These are phyloP conservation scores for Cupressus sempervirens DNA, from an alignment of 75 land plant genomes.

Conservation along the genomic window DNA sequence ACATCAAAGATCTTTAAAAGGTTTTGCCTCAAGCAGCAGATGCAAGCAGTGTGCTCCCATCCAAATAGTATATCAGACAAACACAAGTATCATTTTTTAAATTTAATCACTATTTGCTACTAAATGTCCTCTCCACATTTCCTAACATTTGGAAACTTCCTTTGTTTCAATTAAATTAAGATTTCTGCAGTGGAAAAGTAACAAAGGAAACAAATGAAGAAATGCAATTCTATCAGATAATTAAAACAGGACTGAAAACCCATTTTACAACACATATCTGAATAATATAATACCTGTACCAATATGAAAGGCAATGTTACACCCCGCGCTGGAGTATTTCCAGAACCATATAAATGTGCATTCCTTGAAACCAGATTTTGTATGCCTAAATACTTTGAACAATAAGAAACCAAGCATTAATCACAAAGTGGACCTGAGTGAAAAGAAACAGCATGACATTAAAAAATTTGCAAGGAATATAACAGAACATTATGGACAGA, in stretches of 20 bases:
- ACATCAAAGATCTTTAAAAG: neutral
- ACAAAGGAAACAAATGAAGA: neutral
- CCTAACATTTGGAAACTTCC: neutral
- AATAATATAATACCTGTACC: constrained; percentile 38
- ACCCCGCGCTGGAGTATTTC: constrained; percentile 37
- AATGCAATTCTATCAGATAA: neutral
- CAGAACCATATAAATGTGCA: constrained; percentile 30
- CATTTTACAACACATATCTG: neutral
- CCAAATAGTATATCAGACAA: neutral
- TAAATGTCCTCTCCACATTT: neutral
- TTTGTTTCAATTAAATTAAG: neutral
- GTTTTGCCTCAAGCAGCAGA: neutral
- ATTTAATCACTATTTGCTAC: neutral
- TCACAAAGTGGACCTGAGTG: neutral
- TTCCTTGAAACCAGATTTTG: constrained; percentile 48
- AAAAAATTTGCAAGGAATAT: neutral
- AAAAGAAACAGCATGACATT: neutral
- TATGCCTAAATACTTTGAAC: constrained; percentile 39
- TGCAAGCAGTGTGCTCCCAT: neutral
- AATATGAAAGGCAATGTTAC: constrained; percentile 58
- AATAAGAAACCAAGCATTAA: neutral
- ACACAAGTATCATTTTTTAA: neutral
- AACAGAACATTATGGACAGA: neutral
- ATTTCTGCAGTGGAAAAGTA: neutral
- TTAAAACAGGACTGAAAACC: neutral